A percentile compares a stretch with the other conserved stretches of the same genome.
phyloP scores from a whole-genome alignment of 2,329 filamentous ascomycete genomes.

The Sporothrix pseudoabietina region DNA sequence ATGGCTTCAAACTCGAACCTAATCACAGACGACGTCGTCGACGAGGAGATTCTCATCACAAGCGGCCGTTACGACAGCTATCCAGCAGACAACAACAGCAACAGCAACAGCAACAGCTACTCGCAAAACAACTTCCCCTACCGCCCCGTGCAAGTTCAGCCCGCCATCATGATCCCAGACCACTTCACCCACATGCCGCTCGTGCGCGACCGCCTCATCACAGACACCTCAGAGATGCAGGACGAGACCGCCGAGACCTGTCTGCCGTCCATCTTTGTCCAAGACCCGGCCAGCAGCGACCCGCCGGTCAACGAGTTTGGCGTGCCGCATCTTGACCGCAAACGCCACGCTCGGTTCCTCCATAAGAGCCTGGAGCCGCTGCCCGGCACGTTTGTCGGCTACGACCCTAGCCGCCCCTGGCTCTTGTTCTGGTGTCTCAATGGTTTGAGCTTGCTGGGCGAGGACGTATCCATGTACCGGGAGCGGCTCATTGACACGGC shows the following conservation, averaged over 20 bases:
- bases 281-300: conserved; percentile 49
- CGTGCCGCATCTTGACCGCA: conserved; percentile 71
- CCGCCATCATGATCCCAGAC: conserved; percentile 49
- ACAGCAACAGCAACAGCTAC: background rate
- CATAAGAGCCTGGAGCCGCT: conserved; percentile 61
- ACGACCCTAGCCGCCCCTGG: conserved; percentile 91
- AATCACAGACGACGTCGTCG: conserved; percentile 21
- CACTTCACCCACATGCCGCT: conserved; percentile 62
- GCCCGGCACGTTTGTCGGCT: conserved; percentile 68
- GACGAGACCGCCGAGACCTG: conserved; percentile 69
- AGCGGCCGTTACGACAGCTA: background rate
- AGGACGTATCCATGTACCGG: conserved; percentile 69
- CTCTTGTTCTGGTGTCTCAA: conserved; percentile 89
- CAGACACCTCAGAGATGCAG: conserved; percentile 69
- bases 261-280: conserved; percentile 66
- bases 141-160: conserved; percentile 1
- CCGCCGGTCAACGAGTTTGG: conserved; percentile 68
- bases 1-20: conserved; percentile 23
- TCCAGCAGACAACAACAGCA: background rate
- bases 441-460: conserved; percentile 72
- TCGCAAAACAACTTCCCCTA: background rate
- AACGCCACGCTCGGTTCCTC: conserved; percentile 64
- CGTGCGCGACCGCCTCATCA: conserved; percentile 67
- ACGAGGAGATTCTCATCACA: conserved; percentile 30
- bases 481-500: conserved; percentile 74